Base-by-base conservation (phyloP, 768 basidiomycete genomes). In the Lactarius trivialis region DNA sequence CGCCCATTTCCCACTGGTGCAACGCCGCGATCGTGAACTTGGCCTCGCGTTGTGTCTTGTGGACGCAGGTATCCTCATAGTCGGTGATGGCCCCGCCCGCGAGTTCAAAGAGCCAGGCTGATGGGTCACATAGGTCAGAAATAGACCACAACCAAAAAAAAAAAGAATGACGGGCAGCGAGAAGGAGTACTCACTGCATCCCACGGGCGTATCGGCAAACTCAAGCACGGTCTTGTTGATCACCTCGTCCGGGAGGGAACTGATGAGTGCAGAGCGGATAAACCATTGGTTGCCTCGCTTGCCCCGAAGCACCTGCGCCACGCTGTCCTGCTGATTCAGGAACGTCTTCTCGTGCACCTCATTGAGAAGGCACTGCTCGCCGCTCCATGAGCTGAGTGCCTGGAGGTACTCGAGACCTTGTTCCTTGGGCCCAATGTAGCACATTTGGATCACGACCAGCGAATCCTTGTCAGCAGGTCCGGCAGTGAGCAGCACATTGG, bases 21-120 rank as follows among this genome's bases (percentile, higher is more conserved):
- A 95, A 77, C 19, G 93, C 93, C 3, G 91, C 89, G 58, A 96
- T 84, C 2, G 89, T 93, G 74, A 93, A 96, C 9, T 81, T 72
- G 0, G 90, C 88, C 71, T 92, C 81, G 53, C 93, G 85, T 69
- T 92, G 89, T 12, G 81, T 78, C 70, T 85, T 85, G 3, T 92
- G 91, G 15, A 93, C 73, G 67, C 89, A 91, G 14, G 79, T 85
- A 65, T 86, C 79, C 59, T 89, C 86, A 61, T 82, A 83, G 70
- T 93, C 91, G 0, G 73, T 71, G 43, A 91, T 81, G 1, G 89
- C 89, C 19, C 91, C 91, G 2, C 89, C 93, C 0, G 89, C 88
- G 45, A 93, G 81, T 73, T 97, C 93, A 71, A 96, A 95, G 8
- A 97, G 78, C 93, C 92, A 96, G 17, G 92, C 93, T 92, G 60